These are phyloP conservation scores for Claviceps digitariae DNA, from an alignment of 2,329 filamentous ascomycete genomes.

Conservation along the genomic window DNA sequence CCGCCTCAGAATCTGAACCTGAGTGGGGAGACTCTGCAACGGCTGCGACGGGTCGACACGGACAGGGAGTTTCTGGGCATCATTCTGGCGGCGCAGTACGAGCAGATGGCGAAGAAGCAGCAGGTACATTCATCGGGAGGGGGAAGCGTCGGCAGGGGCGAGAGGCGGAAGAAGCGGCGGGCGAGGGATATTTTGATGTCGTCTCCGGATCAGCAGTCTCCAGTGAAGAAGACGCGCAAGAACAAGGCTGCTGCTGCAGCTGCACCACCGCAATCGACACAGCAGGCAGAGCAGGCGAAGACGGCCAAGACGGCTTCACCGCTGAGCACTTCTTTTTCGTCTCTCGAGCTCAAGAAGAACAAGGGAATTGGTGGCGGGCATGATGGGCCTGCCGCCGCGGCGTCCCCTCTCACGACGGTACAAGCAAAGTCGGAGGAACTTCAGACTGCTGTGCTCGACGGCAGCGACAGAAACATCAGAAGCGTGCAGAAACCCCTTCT, in stretches of 20 bases:
- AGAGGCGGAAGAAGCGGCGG: background rate
- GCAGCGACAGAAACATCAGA: too few relatives aligned
- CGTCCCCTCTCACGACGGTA: background rate
- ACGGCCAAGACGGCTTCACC: background rate
- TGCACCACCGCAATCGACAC: background rate
- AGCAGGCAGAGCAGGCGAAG: background rate
- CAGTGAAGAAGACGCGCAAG: background rate
- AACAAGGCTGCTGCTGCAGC: background rate
- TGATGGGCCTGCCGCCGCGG: too few relatives aligned
- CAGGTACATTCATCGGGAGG: background rate
- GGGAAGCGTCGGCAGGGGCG: background rate
- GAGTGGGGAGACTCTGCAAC: conserved; percentile 1
- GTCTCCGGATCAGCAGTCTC: background rate
- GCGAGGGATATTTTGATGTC: background rate
- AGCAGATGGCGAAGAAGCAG: background rate
- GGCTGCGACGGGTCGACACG: conserved; percentile 1
- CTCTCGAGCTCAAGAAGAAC: background rate
- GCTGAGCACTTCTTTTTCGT: background rate
- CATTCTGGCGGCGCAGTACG: background rate
- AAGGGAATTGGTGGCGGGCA: background rate
- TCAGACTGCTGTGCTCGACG: background rate
- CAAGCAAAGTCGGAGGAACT: background rate
- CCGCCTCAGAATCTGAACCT: conserved; percentile 6
- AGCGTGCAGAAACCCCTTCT: too few relatives aligned
- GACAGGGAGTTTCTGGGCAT: conserved; percentile 1